Percentiles rank a stretch among this genome's conserved stretches.
Conservation (phyloP, 108 stramenopile species). For the Skeletonema tropicum region DNA sequence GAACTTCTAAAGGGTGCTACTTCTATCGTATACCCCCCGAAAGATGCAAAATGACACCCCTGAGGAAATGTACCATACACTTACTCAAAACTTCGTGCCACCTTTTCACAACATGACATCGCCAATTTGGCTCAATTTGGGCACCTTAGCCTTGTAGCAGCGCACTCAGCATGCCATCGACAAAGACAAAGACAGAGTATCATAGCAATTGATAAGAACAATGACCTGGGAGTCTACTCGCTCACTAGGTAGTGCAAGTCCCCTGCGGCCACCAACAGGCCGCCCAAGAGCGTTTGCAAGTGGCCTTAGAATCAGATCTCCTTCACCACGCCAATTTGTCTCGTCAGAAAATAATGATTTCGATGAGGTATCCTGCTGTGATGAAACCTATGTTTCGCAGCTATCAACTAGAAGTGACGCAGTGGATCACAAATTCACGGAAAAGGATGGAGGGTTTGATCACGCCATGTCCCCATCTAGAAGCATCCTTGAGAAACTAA, state of each 20-base stretch:
- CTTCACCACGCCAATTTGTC: neutral
- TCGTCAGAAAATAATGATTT: neutral
- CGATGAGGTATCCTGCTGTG: neutral
- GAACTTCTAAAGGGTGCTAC: no score
- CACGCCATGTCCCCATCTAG: neutral
- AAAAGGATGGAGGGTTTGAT: neutral
- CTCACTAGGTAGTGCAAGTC: neutral
- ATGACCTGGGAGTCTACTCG: neutral
- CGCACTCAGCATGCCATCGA: no score
- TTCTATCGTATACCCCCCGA: no score
- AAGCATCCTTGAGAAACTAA: neutral
- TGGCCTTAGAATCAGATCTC: neutral
- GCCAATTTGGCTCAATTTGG: neutral
- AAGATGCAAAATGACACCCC: no score
- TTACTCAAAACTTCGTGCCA: neutral
- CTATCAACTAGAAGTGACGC: neutral
- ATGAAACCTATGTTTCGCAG: neutral
- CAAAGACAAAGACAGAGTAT: no score
- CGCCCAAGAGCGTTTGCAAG: neutral
- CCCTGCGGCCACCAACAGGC: neutral
- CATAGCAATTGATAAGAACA: neutral
- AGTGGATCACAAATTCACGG: neutral
- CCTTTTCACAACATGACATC: neutral
- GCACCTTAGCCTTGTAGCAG: no score
- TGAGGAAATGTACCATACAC: no score